phyloP scores from a whole-genome alignment of 1,284 basidiomycete species.

The Ustilago curta region DNA sequence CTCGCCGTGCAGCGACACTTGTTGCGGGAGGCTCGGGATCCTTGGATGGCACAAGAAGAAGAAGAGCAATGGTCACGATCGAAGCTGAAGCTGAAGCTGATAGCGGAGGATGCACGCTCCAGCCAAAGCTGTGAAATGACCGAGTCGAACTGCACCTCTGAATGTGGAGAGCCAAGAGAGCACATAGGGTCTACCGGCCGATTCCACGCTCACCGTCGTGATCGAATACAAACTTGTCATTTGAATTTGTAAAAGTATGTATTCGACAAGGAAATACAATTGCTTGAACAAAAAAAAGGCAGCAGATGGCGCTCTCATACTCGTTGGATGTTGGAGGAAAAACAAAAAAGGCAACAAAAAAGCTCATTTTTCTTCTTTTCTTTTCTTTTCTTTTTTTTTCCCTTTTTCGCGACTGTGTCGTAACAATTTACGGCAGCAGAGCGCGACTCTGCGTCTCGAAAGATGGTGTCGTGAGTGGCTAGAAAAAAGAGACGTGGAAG shows the following conservation, averaged over 20 bases:
- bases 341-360: neutral
- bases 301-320: slow-evolving; percentile 7
- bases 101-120: slow-evolving; percentile 10
- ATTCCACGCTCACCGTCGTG: neutral
- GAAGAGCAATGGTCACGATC: neutral
- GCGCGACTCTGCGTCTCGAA: neutral
- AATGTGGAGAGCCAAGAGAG: slow-evolving; percentile 19
- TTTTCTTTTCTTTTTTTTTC: neutral
- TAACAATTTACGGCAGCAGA: neutral
- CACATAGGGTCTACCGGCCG: slow-evolving; percentile 4
- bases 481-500: slow-evolving; percentile 12
- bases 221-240: slow-evolving; percentile 3
- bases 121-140: neutral
- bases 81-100: neutral
- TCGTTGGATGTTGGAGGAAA: neutral
- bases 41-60: neutral
- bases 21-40: neutral
- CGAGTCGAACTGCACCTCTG: neutral
- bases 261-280: slow-evolving; percentile 1
- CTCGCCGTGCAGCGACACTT: neutral
- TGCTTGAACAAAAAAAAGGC: neutral
- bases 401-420: neutral
- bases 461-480: slow-evolving; percentile 11
- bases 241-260: neutral
- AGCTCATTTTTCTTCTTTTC: neutral